Conservation (phyloP, 2,329 filamentous ascomycete species). For the Sporothrix variecibatus region DNA sequence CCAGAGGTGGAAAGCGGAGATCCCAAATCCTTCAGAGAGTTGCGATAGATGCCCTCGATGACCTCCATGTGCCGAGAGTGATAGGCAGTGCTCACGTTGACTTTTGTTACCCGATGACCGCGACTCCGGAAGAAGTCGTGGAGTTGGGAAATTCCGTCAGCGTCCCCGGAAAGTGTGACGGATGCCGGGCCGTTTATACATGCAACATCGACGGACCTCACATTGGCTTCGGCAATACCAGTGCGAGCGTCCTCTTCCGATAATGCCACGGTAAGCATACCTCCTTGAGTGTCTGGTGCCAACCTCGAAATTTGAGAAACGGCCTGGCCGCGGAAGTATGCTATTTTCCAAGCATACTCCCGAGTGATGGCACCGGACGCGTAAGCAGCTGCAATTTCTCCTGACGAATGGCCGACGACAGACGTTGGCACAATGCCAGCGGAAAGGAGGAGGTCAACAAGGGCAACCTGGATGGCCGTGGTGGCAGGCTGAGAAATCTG, state of each 20-base stretch:
- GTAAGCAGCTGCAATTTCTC: conserved; percentile 44
- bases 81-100: conserved; percentile 37
- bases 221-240: conserved; percentile 27
- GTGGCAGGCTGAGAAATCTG: conserved; percentile 38
- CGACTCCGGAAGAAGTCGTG: conserved; percentile 22
- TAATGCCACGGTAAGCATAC: conserved; percentile 52
- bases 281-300: conserved; percentile 36
- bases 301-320: conserved; percentile 33
- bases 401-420: conserved; percentile 42
- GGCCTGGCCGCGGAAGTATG: conserved; percentile 40
- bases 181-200: conserved; percentile 41
- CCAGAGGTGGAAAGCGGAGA: not conserved
- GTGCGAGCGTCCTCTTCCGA: conserved; percentile 41
- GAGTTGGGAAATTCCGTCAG: conserved; percentile 24
- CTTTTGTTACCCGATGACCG: conserved; percentile 19
- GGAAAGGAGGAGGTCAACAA: conserved; percentile 39
- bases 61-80: conserved; percentile 37
- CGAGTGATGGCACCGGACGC: conserved; percentile 35
- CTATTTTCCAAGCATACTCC: conserved; percentile 38
- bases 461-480: conserved; percentile 40
- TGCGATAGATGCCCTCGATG: conserved; percentile 31
- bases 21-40: conserved; percentile 18
- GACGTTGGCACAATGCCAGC: conserved; percentile 35
- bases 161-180: conserved; percentile 41
- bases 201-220: conserved; percentile 37